phyloP scores from a whole-genome alignment of 306 rosid species.

The Vicia faba region DNA sequence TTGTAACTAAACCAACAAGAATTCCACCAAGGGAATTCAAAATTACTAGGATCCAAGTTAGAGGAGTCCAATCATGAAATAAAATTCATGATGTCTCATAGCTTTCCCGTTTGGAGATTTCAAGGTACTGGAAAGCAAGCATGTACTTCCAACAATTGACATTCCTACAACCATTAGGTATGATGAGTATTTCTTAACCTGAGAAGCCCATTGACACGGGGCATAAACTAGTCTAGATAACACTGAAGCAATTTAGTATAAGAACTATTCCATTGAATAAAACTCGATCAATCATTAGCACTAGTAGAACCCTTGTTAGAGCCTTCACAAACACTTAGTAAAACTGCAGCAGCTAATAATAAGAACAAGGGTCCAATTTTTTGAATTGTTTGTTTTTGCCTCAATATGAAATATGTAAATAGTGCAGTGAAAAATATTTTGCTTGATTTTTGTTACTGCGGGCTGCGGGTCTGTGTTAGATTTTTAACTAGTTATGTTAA shows the following conservation, averaged over 20 bases:
- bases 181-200: slow-evolving; percentile 93
- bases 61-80: slow-evolving; percentile 84
- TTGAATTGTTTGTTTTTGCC: slow-evolving; percentile 92
- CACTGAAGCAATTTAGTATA: slow-evolving; percentile 81
- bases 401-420: slow-evolving; percentile 73
- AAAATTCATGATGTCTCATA: slow-evolving; percentile 70
- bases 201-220: slow-evolving; percentile 98
- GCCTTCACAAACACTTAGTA: slow-evolving; percentile 90
- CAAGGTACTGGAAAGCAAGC: slow-evolving; percentile 70
- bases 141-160: slow-evolving; percentile 88
- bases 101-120: slow-evolving; percentile 96
- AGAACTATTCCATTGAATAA: slow-evolving; percentile 87
- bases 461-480: too few species aligned
- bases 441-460: too few species aligned
- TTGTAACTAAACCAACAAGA: slow-evolving; percentile 91
- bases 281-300: slow-evolving; percentile 64
- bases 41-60: slow-evolving; percentile 80
- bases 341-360: slow-evolving; percentile 87
- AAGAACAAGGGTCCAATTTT: slow-evolving; percentile 90
- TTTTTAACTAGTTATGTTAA: too few species aligned
- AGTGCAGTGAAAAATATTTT: slow-evolving; percentile 91
- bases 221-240: slow-evolving; percentile 95
- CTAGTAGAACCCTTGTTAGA: slow-evolving; percentile 65
- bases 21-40: slow-evolving; percentile 92
- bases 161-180: slow-evolving; percentile 95